These are phyloP conservation scores for Elsinoe ampelina DNA, from an alignment of 2,329 filamentous ascomycete species.

Conservation along the genomic window DNA sequence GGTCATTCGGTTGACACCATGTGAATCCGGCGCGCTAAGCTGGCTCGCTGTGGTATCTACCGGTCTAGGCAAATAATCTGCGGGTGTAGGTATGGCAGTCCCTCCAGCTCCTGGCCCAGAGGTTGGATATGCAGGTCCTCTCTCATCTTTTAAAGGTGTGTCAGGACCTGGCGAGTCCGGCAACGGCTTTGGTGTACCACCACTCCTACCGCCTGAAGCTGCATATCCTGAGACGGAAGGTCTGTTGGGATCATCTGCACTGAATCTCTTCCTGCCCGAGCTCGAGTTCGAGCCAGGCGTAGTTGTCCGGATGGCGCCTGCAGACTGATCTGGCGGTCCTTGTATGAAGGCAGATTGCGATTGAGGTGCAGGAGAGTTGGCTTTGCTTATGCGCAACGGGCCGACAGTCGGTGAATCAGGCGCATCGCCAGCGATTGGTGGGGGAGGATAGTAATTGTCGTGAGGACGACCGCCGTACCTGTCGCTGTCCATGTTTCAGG, in stretches of 20 bases:
- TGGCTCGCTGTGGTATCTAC: slow-evolving; percentile 35
- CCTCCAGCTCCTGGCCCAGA: slow-evolving; percentile 14
- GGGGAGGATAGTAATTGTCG: slow-evolving; percentile 22
- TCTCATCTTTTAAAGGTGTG: slow-evolving; percentile 60
- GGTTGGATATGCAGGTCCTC: slow-evolving; percentile 21
- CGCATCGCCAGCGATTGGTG: slow-evolving; percentile 22
- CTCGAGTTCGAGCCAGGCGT: slow-evolving; percentile 19
- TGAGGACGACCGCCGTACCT: slow-evolving; percentile 11
- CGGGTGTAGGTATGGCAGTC: slow-evolving; percentile 3
- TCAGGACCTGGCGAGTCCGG: slow-evolving; percentile 74
- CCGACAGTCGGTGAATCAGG: slow-evolving; percentile 69
- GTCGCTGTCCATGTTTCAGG: slow-evolving; percentile 13
- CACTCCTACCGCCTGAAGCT: slow-evolving; percentile 61
- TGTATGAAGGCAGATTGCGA: slow-evolving; percentile 39
- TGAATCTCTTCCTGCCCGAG: slow-evolving; percentile 34
- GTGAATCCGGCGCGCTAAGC: slow-evolving; percentile 44
- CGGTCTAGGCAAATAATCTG: slow-evolving; percentile 36
- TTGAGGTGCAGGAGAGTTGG: slow-evolving; percentile 46
- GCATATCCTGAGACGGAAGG: slow-evolving; percentile 40
- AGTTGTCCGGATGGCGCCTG: slow-evolving; percentile 22
- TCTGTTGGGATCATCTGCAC: slow-evolving; percentile 40
- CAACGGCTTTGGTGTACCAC: slow-evolving; percentile 70
- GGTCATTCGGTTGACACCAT: slow-evolving; percentile 51
- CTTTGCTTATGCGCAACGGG: slow-evolving; percentile 77
- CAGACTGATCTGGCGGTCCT: slow-evolving; percentile 25